Conservation (phyloP, 2,329 filamentous ascomycete species). For the Didymella sp. region DNA sequence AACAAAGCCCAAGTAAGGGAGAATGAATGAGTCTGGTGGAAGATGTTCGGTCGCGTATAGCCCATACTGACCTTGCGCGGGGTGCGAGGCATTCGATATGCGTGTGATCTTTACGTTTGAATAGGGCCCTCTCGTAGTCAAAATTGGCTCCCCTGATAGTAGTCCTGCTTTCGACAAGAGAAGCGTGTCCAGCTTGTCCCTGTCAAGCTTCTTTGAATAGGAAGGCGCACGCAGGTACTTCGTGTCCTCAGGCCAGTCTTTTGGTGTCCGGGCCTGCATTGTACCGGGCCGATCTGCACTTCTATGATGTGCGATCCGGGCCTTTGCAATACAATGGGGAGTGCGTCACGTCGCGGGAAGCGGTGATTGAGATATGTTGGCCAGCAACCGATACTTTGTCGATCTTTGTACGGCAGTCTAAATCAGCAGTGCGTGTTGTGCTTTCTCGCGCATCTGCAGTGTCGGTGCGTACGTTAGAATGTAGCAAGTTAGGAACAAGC, state of each 20-base stretch:
- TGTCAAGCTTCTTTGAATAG: constrained; percentile 42
- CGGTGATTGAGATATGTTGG: neutral
- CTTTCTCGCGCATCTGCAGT: neutral
- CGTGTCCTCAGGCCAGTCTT: constrained; percentile 39
- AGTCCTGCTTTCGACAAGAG: constrained; percentile 30
- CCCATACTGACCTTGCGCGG: constrained; percentile 57
- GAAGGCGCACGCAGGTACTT: constrained; percentile 39
- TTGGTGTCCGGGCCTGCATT: constrained; percentile 28
- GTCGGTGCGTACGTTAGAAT: neutral
- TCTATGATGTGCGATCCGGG: neutral
- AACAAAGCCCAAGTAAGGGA: constrained; percentile 59
- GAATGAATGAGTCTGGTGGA: constrained; percentile 54
- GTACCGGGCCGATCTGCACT: neutral
- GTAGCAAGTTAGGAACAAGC: neutral
- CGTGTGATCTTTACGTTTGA: constrained; percentile 52
- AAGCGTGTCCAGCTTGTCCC: constrained; percentile 33
- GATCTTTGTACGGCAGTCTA: neutral
- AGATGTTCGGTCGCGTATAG: constrained; percentile 57
- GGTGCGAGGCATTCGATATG: constrained; percentile 54
- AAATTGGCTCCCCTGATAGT: constrained; percentile 21
- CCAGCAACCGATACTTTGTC: neutral
- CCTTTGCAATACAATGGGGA: neutral
- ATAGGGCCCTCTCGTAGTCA: constrained; percentile 38
- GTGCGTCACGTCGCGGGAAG: neutral
- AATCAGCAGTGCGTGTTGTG: neutral